Evolutionary conservation across 345 rosid genomes (phyloP).

Genomic region (Rhodamnia rubescens): DNA sequence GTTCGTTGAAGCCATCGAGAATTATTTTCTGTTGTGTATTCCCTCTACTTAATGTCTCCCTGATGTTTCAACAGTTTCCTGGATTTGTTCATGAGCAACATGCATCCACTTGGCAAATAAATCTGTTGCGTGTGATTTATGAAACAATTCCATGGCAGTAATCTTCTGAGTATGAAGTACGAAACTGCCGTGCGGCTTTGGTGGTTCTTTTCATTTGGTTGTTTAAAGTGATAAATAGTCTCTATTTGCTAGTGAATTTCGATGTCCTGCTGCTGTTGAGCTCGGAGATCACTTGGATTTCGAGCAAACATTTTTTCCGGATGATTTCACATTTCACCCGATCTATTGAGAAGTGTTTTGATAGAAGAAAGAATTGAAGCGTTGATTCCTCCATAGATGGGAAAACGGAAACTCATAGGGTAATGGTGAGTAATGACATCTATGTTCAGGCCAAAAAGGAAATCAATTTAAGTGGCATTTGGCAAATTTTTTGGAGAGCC

Average conservation of each 20-base stretch:
- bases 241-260: background rate
- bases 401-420: no score
- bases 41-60: background rate
- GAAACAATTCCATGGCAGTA: background rate
- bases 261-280: background rate
- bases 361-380: no score
- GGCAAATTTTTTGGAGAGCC: no score
- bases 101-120: background rate
- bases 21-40: background rate
- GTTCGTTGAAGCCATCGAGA: background rate
- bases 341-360: no score
- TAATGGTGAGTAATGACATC: no score
- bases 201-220: background rate
- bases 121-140: background rate
- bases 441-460: no score
- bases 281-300: background rate
- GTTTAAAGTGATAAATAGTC: background rate
- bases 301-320: background rate
- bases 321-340: no score
- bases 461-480: background rate
- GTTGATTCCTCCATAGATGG: no score
- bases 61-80: background rate
- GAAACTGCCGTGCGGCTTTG: background rate
- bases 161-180: background rate
- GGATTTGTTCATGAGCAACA: background rate